Evolutionary conservation across 768 basidiomycete genomes (phyloP).

Genomic region (Mycena pura): DNA sequence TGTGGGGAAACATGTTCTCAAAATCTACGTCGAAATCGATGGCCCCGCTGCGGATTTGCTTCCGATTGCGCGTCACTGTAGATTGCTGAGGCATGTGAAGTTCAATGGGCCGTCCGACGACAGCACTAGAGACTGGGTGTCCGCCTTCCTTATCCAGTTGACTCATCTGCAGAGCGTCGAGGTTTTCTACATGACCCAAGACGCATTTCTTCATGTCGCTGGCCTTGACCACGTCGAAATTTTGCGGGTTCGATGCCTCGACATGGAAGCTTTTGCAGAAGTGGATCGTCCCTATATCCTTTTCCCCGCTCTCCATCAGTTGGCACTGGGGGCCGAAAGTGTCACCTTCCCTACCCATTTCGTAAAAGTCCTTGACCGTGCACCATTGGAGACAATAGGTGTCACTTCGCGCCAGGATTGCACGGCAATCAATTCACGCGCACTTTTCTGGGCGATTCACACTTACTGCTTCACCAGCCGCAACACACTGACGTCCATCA

Average conservation of each 20-base stretch:
- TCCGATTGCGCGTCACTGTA: background rate
- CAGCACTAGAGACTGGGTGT: background rate
- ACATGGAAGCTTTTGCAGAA: background rate
- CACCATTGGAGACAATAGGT: background rate
- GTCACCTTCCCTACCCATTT: slow-evolving; percentile 2
- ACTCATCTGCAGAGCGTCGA: background rate
- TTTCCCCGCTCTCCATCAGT: slow-evolving; percentile 5
- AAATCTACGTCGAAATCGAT: background rate
- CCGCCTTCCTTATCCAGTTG: slow-evolving; percentile 4
- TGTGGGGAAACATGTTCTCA: background rate
- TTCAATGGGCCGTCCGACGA: background rate
- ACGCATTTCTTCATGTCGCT: slow-evolving; percentile 1
- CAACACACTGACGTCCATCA: slow-evolving; percentile 1
- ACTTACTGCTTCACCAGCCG: background rate
- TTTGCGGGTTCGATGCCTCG: background rate
- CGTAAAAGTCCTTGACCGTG: background rate
- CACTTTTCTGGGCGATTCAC: slow-evolving; percentile 2
- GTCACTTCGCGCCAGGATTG: background rate
- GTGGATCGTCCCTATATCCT: background rate
- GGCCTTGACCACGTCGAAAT: background rate
- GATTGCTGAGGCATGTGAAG: background rate
- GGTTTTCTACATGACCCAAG: background rate
- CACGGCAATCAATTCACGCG: background rate
- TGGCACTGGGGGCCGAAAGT: background rate
- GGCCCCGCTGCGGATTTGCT: slow-evolving; percentile 1